Evolutionary conservation across 345 rosid species (phyloP).

Genomic region (Kernera saxatilis): DNA sequence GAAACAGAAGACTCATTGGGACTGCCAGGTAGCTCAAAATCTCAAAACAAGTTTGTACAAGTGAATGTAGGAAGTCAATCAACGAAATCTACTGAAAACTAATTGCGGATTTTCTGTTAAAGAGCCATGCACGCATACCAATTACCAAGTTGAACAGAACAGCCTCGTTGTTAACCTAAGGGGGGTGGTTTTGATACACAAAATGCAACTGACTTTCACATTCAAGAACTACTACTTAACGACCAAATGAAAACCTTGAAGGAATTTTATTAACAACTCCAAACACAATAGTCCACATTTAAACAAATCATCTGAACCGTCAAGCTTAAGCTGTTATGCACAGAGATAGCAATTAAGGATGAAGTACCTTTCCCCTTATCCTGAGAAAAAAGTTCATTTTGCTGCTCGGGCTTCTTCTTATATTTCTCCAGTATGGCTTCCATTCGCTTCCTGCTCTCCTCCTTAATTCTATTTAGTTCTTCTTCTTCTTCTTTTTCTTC

Average conservation of each 20-base stretch:
- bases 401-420: slow-evolving; percentile 53
- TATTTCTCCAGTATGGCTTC: slow-evolving; percentile 77
- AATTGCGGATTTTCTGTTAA: not conserved
- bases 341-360: not conserved
- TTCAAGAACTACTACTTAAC: not conserved
- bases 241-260: not conserved
- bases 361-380: slow-evolving; percentile 44
- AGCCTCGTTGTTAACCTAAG: not conserved
- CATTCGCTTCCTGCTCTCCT: slow-evolving; percentile 83
- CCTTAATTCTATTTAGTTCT: slow-evolving; percentile 75
- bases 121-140: not conserved
- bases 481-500: slow-evolving; percentile 85
- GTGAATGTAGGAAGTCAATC: slow-evolving; percentile 1
- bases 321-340: not conserved
- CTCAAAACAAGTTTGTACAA: slow-evolving; percentile 4
- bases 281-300: not conserved
- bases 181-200: not conserved
- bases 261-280: not conserved
- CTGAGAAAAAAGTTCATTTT: slow-evolving; percentile 28
- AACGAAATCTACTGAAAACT: not conserved
- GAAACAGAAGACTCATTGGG: slow-evolving; percentile 22
- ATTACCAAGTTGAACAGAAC: not conserved
- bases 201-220: not conserved
- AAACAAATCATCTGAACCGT: not conserved
- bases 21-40: slow-evolving; percentile 23